phyloP scores from a whole-genome alignment of 2,329 filamentous ascomycete genomes.

The Celoporthe dispersa region DNA sequence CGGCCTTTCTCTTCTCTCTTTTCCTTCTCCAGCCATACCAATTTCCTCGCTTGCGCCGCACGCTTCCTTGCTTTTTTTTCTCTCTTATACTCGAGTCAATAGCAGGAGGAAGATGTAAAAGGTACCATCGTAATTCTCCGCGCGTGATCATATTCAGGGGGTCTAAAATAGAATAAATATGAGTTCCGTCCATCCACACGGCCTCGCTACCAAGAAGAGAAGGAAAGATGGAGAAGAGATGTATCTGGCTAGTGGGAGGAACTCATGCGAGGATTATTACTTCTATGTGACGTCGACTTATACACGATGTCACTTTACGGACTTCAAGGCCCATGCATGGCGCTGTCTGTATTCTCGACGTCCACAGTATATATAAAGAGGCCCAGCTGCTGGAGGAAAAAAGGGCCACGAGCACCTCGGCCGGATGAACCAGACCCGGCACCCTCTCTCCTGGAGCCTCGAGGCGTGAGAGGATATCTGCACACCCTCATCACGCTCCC shows the following conservation, averaged over 20 bases:
- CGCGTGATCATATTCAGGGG: neutral
- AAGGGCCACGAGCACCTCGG: neutral
- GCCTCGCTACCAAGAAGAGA: neutral
- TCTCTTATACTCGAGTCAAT: neutral
- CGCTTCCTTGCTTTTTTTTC: neutral
- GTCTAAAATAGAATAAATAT: neutral
- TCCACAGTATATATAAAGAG: neutral
- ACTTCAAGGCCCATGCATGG: neutral
- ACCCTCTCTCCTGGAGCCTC: neutral
- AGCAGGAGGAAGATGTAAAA: neutral
- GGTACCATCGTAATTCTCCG: neutral
- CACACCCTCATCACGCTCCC: neutral
- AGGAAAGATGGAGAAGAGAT: neutral
- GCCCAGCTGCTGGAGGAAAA: neutral
- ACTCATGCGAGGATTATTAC: neutral
- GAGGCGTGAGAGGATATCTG: neutral
- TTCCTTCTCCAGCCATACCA: conserved; percentile 3
- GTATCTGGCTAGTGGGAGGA: too few species aligned
- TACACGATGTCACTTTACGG: neutral
- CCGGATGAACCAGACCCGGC: neutral
- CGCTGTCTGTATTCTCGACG: neutral
- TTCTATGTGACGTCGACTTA: neutral
- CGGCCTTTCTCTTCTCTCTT: neutral
- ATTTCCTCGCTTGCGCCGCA: neutral
- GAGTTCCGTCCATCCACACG: neutral